Percentiles rank a stretch among this genome's conserved stretches.
Evolutionary conservation across 2,329 filamentous ascomycete species (phyloP).

Genomic region (Colletotrichum lupini): DNA sequence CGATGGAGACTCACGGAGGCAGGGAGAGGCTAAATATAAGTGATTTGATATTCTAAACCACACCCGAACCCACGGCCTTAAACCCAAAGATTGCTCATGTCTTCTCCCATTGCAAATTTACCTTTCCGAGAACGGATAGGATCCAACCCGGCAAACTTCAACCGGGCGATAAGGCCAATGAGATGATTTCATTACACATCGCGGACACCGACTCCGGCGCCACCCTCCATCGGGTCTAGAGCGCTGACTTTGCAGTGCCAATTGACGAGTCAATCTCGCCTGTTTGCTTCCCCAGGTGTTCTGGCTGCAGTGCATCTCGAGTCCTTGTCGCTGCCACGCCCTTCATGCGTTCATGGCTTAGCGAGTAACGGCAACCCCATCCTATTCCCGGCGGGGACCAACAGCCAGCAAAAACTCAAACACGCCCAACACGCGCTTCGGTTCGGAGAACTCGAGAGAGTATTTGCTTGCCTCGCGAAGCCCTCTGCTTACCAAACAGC

Average conservation of each 20-base stretch:
- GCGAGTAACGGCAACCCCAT: background rate
- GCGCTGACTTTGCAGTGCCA: background rate
- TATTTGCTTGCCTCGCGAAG: background rate
- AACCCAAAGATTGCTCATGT: background rate
- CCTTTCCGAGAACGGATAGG: background rate
- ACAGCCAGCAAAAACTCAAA: background rate
- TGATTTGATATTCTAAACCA: no score
- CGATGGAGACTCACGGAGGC: background rate
- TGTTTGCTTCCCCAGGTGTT: background rate
- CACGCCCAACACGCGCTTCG: background rate
- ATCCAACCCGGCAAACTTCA: background rate
- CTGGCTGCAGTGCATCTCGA: background rate
- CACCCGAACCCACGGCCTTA: background rate
- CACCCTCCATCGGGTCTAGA: constrained; percentile 4
- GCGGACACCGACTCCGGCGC: background rate
- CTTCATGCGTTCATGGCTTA: background rate
- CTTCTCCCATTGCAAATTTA: background rate
- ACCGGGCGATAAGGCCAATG: constrained; percentile 1
- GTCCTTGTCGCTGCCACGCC: background rate
- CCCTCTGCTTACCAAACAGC: background rate
- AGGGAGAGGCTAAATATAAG: no score
- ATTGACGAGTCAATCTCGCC: background rate
- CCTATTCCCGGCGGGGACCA: background rate
- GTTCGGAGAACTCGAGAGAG: background rate
- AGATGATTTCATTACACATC: constrained; percentile 21